Percentiles rank a stretch among this genome's conserved stretches.
These are phyloP conservation scores for Nasturtium officinale DNA, from an alignment of 345 rosid species.

Conservation along the genomic window DNA sequence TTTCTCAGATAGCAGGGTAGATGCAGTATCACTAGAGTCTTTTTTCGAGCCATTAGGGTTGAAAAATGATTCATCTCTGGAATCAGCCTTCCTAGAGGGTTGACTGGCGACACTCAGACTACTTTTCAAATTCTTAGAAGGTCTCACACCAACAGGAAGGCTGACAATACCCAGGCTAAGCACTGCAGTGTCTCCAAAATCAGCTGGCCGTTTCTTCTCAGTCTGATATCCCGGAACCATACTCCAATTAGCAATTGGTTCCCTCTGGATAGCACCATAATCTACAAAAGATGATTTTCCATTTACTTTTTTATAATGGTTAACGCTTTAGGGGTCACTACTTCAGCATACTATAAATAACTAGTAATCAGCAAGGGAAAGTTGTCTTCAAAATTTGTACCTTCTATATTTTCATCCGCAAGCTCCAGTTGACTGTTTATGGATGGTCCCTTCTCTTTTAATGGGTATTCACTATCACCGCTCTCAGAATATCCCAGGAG, in stretches of 20 bases:
- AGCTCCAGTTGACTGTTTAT: slow-evolving; percentile 38
- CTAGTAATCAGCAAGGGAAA: slow-evolving; percentile 14
- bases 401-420: slow-evolving; percentile 55
- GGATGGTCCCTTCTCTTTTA: slow-evolving; percentile 40
- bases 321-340: neutral
- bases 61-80: slow-evolving; percentile 43
- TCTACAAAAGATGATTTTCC: slow-evolving; percentile 45
- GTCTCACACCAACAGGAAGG: slow-evolving; percentile 90
- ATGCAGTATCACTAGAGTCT: slow-evolving; percentile 61
- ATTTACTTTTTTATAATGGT: neutral
- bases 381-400: slow-evolving; percentile 44
- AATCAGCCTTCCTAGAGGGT: slow-evolving; percentile 47
- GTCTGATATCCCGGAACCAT: slow-evolving; percentile 67
- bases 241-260: slow-evolving; percentile 64
- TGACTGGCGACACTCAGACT: slow-evolving; percentile 41
- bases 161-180: slow-evolving; percentile 61
- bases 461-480: slow-evolving; percentile 46
- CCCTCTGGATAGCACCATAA: slow-evolving; percentile 64
- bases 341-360: slow-evolving; percentile 20
- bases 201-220: slow-evolving; percentile 64
- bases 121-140: slow-evolving; percentile 52
- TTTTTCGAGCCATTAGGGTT: slow-evolving; percentile 52
- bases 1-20: slow-evolving; percentile 58
- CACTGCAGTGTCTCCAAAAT: slow-evolving; percentile 53
- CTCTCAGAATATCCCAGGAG: slow-evolving; percentile 32